A percentile compares a stretch with the other conserved stretches of the same genome.
Evolutionary conservation across 2,329 filamentous ascomycete genomes (phyloP).

Genomic region (Colletotrichum sojae): DNA sequence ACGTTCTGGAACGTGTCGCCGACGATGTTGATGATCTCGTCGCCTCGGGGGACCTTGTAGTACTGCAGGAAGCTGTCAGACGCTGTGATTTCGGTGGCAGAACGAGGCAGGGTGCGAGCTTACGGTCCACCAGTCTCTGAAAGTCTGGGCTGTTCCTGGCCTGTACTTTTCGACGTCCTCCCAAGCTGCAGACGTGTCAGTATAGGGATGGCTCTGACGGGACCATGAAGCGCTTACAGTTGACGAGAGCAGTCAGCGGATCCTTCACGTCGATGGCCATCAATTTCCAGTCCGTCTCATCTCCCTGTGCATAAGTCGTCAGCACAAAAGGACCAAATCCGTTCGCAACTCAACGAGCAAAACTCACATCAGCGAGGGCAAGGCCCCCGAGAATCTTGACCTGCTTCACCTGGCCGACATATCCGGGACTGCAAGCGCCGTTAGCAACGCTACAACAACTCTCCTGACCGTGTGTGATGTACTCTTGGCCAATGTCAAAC

Average conservation of each 20-base stretch:
- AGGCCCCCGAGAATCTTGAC: constrained; percentile 59
- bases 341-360: neutral
- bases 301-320: constrained; percentile 43
- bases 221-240: constrained; percentile 46
- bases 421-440: constrained; percentile 43
- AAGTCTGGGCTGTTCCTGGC: constrained; percentile 51
- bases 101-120: constrained; percentile 7
- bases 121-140: constrained; percentile 57
- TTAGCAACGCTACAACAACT: no score
- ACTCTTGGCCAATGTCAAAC: constrained; percentile 55
- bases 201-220: accelerated
- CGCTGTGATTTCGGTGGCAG: no score
- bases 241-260: constrained; percentile 51
- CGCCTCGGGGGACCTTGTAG: constrained; percentile 57
- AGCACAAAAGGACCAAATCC: neutral
- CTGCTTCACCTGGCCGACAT: constrained; percentile 57
- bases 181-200: constrained; percentile 44
- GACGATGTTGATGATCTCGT: constrained; percentile 53
- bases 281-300: constrained; percentile 57
- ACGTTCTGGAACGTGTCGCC: constrained; percentile 54
- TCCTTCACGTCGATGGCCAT: constrained; percentile 56
- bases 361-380: constrained; percentile 54
- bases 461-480: neutral
- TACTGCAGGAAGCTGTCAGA: constrained; percentile 45
- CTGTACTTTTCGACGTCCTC: constrained; percentile 56